Conservation (phyloP, 805 yeast genomes). For the Wilhelminamyces savonicus region DNA sequence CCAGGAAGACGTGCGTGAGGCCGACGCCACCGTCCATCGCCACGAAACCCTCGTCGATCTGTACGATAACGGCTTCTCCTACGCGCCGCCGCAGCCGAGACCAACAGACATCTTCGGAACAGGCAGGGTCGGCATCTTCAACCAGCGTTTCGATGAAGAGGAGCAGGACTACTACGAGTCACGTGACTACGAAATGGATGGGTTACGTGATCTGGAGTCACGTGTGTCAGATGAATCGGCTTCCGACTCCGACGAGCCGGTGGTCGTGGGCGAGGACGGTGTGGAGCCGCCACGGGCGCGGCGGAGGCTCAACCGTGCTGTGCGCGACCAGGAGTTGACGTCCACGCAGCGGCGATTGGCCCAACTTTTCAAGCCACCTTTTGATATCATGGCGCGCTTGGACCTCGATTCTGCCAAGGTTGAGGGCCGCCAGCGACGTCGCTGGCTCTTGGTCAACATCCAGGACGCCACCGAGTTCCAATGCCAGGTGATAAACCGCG, state of each 20-base stretch:
- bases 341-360: slow-evolving; percentile 68
- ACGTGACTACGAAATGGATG: slow-evolving; percentile 11
- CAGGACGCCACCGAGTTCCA: slow-evolving; percentile 82
- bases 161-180: slow-evolving; percentile 19
- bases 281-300: slow-evolving; percentile 18
- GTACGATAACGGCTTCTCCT: too few species aligned
- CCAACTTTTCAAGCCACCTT: slow-evolving; percentile 85
- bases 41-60: slow-evolving; percentile 70
- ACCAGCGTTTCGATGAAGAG: slow-evolving; percentile 45
- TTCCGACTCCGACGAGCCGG: slow-evolving; percentile 22
- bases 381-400: slow-evolving; percentile 69
- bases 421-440: slow-evolving; percentile 55
- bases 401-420: slow-evolving; percentile 69
- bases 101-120: slow-evolving; percentile 44
- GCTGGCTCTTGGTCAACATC: slow-evolving; percentile 84
- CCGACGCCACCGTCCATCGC: slow-evolving; percentile 71
- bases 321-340: slow-evolving; percentile 32
- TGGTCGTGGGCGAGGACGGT: slow-evolving; percentile 24
- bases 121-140: slow-evolving; percentile 50
- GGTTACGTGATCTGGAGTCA: slow-evolving; percentile 21
- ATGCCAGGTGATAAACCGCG: slow-evolving; percentile 88
- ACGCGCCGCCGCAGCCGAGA: slow-evolving; percentile 8
- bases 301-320: slow-evolving; percentile 18
- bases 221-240: slow-evolving; percentile 22
- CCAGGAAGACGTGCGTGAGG: slow-evolving; percentile 35